Percentiles rank a stretch among this genome's conserved stretches.
phyloP scores from a whole-genome alignment of 129 eudicot genomes.

The Tagetes erecta region DNA sequence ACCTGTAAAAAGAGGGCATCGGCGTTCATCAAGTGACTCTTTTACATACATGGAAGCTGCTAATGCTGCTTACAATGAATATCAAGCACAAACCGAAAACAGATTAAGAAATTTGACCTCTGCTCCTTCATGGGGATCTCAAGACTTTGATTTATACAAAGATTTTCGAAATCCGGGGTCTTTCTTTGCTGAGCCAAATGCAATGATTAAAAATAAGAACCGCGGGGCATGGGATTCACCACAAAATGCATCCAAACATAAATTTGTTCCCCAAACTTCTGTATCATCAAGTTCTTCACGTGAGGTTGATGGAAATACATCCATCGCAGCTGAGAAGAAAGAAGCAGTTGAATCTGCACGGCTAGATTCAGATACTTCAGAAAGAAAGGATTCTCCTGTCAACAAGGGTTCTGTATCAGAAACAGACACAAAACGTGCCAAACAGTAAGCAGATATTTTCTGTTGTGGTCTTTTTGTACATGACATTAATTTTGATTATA shows the following conservation, averaged over 20 bases:
- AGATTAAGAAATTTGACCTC: constrained; percentile 48
- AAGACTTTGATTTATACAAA: constrained; percentile 55
- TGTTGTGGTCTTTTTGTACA: constrained; percentile 1
- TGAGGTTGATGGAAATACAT: constrained; percentile 54
- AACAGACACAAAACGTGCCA: constrained; percentile 82
- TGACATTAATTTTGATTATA: neutral
- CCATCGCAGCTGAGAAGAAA: constrained; percentile 54
- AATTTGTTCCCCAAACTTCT: constrained; percentile 35
- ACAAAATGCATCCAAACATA: constrained; percentile 37
- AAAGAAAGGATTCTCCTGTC: constrained; percentile 59
- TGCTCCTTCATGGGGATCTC: constrained; percentile 73
- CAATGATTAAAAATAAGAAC: constrained; percentile 47
- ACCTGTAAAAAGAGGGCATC: constrained; percentile 86
- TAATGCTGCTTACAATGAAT: constrained; percentile 52
- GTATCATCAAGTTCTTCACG: constrained; percentile 41
- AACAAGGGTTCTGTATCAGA: constrained; percentile 59
- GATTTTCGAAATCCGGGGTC: constrained; percentile 46
- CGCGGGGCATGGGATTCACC: constrained; percentile 61
- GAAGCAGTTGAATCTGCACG: constrained; percentile 53
- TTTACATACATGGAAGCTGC: constrained; percentile 73
- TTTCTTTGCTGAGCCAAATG: constrained; percentile 42
- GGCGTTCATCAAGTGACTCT: constrained; percentile 97
- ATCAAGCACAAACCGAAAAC: constrained; percentile 56
- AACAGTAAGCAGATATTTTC: constrained; percentile 59
- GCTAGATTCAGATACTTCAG: constrained; percentile 55